phyloP scores from a whole-genome alignment of 2,329 filamentous ascomycete genomes.

The Pyrenochaeta sp. region DNA sequence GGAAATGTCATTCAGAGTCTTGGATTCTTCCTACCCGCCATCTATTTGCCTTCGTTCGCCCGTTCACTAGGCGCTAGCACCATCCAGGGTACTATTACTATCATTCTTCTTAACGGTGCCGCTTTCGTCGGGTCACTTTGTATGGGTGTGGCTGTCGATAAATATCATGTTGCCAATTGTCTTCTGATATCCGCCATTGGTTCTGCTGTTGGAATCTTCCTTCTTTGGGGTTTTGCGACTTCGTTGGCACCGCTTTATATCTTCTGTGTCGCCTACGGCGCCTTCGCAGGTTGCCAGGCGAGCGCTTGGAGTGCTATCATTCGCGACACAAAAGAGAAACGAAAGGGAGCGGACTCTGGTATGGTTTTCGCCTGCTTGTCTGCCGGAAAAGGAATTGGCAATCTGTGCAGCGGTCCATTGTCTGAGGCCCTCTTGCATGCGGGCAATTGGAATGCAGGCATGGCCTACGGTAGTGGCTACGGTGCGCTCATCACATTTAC shows the following conservation, averaged over 20 bases:
- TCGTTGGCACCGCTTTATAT: constrained; percentile 51
- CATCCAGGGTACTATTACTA: constrained; percentile 47
- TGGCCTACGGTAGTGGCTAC: constrained; percentile 55
- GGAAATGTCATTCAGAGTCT: constrained; percentile 53
- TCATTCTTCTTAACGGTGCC: constrained; percentile 52
- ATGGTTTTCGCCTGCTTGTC: constrained; percentile 60
- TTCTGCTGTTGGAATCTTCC: constrained; percentile 48
- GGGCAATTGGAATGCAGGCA: constrained; percentile 45
- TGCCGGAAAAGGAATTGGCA: constrained; percentile 61
- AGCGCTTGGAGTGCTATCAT: constrained; percentile 58
- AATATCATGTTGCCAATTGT: constrained; percentile 49
- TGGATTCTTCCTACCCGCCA: constrained; percentile 55
- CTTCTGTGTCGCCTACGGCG: constrained; percentile 55
- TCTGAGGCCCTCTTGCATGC: constrained; percentile 57
- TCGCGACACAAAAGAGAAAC: constrained; percentile 50
- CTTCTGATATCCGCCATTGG: constrained; percentile 50
- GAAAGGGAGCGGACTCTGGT: constrained; percentile 53
- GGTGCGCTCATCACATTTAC: constrained; percentile 55
- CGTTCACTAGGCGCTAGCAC: constrained; percentile 45
- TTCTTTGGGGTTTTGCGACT: constrained; percentile 58
- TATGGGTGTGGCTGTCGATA: constrained; percentile 52
- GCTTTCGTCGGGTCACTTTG: constrained; percentile 48
- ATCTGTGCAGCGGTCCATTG: constrained; percentile 60
- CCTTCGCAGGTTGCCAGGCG: constrained; percentile 51
- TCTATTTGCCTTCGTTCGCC: constrained; percentile 56